phyloP scores from a whole-genome alignment of 768 basidiomycete genomes.

The Xerocomellus amylosporus region DNA sequence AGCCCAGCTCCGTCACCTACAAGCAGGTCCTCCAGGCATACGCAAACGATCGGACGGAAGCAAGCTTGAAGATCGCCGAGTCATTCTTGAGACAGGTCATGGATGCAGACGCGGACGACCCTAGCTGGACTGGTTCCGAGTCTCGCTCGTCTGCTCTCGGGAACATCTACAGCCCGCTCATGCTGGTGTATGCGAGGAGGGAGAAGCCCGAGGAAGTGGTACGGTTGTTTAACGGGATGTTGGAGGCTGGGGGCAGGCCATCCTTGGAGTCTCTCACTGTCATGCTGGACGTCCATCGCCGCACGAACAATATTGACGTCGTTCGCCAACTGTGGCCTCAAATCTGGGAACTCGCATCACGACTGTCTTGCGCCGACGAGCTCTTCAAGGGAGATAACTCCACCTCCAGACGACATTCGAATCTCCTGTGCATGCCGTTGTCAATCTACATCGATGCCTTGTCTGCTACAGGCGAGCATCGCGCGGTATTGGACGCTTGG shows the following conservation, averaged over 20 bases:
- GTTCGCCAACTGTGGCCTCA: constrained; percentile 66
- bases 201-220: constrained; percentile 52
- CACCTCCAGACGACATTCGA: constrained; percentile 36
- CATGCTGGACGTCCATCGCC: constrained; percentile 72
- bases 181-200: constrained; percentile 47
- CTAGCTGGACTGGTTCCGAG: constrained; percentile 39
- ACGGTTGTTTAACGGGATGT: constrained; percentile 51
- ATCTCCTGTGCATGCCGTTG: constrained; percentile 69
- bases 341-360: constrained; percentile 57
- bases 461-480: constrained; percentile 59
- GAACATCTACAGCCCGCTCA: constrained; percentile 59
- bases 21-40: constrained; percentile 64
- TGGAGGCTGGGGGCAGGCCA: constrained; percentile 53
- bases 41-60: constrained; percentile 44
- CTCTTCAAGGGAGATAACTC: constrained; percentile 31
- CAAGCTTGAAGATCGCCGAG: constrained; percentile 59
- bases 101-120: constrained; percentile 32
- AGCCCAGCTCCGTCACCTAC: constrained; percentile 68
- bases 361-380: constrained; percentile 34
- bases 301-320: constrained; percentile 49
- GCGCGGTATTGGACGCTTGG: constrained; percentile 67
- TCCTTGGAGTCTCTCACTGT: constrained; percentile 59
- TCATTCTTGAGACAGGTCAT: constrained; percentile 58
- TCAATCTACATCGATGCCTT: constrained; percentile 80
- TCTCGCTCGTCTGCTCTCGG: constrained; percentile 46